phyloP scores from a whole-genome alignment of 2,329 filamentous ascomycete species.

The Sporothrix euskadiensis region DNA sequence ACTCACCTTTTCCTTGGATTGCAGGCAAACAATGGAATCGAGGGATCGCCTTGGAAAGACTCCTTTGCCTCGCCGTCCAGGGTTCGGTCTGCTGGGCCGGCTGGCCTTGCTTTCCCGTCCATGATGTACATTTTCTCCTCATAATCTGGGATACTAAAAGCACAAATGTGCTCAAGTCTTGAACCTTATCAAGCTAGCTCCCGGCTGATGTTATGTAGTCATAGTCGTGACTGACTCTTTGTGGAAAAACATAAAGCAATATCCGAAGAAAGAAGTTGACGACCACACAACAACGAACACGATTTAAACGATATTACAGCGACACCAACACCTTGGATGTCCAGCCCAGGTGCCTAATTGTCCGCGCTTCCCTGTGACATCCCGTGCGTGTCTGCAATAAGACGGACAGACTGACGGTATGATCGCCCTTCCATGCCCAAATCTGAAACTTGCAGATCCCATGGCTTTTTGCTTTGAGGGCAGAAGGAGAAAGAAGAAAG shows the following conservation, averaged over 20 bases:
- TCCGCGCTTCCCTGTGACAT: neutral
- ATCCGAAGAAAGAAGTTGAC: no score
- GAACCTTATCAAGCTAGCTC: no score
- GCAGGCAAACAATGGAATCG: neutral
- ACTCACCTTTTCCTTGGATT: neutral
- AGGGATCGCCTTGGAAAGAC: neutral
- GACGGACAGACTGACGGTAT: neutral
- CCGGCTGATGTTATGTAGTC: no score
- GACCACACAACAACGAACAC: no score
- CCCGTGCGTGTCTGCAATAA: neutral
- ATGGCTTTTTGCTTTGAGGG: neutral
- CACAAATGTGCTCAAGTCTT: neutral
- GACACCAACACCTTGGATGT: neutral
- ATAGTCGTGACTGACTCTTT: no score
- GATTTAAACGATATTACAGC: neutral
- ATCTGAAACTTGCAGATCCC: conserved; percentile 1
- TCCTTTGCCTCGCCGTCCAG: neutral
- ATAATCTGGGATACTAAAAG: neutral
- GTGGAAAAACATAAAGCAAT: no score
- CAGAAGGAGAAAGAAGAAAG: neutral
- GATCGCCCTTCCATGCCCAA: conserved; percentile 10
- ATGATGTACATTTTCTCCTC: neutral
- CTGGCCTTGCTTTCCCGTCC: neutral
- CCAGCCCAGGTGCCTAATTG: neutral
- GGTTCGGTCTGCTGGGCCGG: neutral